Conservation (phyloP, 2,329 filamentous ascomycete genomes). For the Penicillium glabrum region DNA sequence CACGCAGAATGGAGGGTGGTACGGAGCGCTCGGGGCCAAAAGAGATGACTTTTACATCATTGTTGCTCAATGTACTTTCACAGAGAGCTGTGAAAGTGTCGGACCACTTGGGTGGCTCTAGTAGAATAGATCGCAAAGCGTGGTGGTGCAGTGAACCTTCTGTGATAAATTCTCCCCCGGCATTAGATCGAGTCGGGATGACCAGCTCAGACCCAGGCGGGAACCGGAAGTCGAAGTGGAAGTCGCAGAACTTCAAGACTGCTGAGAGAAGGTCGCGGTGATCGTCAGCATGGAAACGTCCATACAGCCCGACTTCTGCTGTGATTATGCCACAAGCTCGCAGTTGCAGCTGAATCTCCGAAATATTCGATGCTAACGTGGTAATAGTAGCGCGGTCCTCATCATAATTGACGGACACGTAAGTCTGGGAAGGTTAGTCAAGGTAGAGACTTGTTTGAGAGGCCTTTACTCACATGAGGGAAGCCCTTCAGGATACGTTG, state of each 20-base stretch:
- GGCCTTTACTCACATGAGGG: neutral
- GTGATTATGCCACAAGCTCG: neutral
- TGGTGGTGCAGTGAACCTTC: neutral
- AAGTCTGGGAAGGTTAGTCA: neutral
- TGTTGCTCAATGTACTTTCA: neutral
- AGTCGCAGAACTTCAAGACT: neutral
- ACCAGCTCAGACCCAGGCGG: neutral
- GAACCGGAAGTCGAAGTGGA: neutral
- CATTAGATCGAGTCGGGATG: neutral
- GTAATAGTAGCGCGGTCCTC: constrained; percentile 12
- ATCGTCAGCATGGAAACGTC: neutral
- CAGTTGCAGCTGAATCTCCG: neutral
- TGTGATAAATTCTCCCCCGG: neutral
- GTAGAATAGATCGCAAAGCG: neutral
- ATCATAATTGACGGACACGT: constrained; percentile 25
- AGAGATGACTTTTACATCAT: neutral
- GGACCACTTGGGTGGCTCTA: neutral
- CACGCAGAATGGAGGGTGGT: neutral
- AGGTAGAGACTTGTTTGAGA: neutral
- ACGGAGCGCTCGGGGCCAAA: neutral
- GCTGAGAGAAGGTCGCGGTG: neutral
- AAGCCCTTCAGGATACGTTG: neutral
- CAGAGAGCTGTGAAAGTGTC: neutral
- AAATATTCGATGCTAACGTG: constrained; percentile 14
- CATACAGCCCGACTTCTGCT: neutral